Conservation (phyloP, 352 stramenopile species). For the Pythium guiyangense region DNA sequence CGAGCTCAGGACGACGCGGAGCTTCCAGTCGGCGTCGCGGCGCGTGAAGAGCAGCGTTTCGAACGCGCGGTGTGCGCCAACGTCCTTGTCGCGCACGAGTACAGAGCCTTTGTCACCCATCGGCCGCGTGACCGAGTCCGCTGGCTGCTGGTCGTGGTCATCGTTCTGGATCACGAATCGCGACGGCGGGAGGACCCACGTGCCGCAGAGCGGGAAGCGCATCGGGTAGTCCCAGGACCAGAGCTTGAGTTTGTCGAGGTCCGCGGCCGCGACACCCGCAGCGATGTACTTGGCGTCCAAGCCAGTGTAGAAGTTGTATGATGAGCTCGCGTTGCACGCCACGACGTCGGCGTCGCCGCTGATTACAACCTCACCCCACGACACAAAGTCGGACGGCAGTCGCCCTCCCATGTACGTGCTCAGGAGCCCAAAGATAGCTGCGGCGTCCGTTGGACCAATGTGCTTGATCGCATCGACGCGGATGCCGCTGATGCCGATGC, state of each 20-base stretch:
- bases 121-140: slow-evolving; percentile 39
- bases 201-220: slow-evolving; percentile 41
- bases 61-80: slow-evolving; percentile 46
- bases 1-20: slow-evolving; percentile 64
- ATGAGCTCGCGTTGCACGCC: slow-evolving; percentile 42
- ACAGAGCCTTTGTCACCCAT: slow-evolving; percentile 56
- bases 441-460: slow-evolving; percentile 43
- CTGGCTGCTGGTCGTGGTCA: slow-evolving; percentile 64
- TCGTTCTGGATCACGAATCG: slow-evolving; percentile 76
- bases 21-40: slow-evolving; percentile 53
- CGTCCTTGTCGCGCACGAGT: slow-evolving; percentile 44
- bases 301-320: slow-evolving; percentile 61
- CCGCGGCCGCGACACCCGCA: slow-evolving; percentile 38
- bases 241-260: slow-evolving; percentile 74
- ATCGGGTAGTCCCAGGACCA: slow-evolving; percentile 73
- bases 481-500: slow-evolving; percentile 65
- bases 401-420: slow-evolving; percentile 59
- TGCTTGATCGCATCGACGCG: slow-evolving; percentile 68
- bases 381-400: slow-evolving; percentile 53
- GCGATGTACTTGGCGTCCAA: slow-evolving; percentile 38
- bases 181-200: slow-evolving; percentile 52
- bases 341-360: slow-evolving; percentile 33
- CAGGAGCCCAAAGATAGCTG: slow-evolving; percentile 43
- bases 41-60: slow-evolving; percentile 54
- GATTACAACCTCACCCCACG: slow-evolving; percentile 50